Conservation (phyloP, 2,329 filamentous ascomycete genomes). For the Pleurostoma richardsiae region DNA sequence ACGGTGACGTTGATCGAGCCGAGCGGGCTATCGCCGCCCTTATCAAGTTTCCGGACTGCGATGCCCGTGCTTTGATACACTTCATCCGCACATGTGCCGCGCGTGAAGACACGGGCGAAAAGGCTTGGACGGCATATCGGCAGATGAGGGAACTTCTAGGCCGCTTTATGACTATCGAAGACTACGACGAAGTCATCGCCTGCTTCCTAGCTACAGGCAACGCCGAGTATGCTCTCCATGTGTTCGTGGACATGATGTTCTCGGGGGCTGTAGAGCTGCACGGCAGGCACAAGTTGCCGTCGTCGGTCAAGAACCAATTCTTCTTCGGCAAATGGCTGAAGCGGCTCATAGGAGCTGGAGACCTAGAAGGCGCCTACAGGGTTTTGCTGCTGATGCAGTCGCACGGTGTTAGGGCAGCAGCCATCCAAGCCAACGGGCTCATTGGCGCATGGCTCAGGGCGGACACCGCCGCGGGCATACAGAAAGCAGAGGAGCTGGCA, state of each 20-base stretch:
- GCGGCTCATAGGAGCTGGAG: constrained; percentile 67
- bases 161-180: constrained; percentile 58
- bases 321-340: constrained; percentile 89
- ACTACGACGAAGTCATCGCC: constrained; percentile 72
- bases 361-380: constrained; percentile 64
- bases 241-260: constrained; percentile 89
- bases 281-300: constrained; percentile 35
- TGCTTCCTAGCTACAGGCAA: constrained; percentile 64
- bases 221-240: constrained; percentile 62
- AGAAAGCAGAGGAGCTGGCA: constrained; percentile 62
- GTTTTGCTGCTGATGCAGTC: constrained; percentile 73
- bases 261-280: constrained; percentile 47
- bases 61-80: constrained; percentile 56
- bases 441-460: constrained; percentile 73
- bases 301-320: constrained; percentile 62
- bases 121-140: constrained; percentile 65
- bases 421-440: constrained; percentile 77
- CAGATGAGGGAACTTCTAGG: constrained; percentile 58
- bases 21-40: constrained; percentile 50
- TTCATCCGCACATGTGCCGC: constrained; percentile 65
- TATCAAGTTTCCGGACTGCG: constrained; percentile 30
- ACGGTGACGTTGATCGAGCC: constrained; percentile 55
- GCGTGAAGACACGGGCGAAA: constrained; percentile 39
- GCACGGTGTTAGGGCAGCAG: constrained; percentile 60
- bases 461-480: constrained; percentile 45